Evolutionary conservation across 371 early-diverging fungal species (phyloP), one percentile per base, ranked within the genome.

Genomic region (Coemansia sp.): DNA sequence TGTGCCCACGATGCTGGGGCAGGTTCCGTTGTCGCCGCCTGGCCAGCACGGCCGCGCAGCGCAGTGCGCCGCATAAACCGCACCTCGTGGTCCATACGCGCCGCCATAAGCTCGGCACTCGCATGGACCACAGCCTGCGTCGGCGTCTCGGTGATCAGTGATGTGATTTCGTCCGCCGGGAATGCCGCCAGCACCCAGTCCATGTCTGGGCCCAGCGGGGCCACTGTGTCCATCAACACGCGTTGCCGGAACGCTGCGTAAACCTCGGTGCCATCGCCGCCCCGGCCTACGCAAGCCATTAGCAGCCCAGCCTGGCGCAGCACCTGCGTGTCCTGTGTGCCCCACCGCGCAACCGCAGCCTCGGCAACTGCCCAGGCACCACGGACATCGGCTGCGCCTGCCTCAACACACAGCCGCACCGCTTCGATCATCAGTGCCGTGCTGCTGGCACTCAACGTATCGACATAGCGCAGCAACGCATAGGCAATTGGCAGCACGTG

Each of bases 1-100:
- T 46, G 58, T 10, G 65, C 51, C 65, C 68, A 68, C 31, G 58
- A 53, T 9, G 61, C 36, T 44, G 58, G 60, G 43, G 58, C n/a
- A 51, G 37, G 14, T 10, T 57, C 68, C 9, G 34, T n/a, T 16
- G 46, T 29, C 10, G 57, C 43, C 12, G 63, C 47, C 5, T 24
- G 24, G 24, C 33, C 46, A 10, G 54, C 46, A 6, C 52, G 50
- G 37, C 77, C 77, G 34, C 37, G 53, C 32, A 75, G 37, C 6
- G 62, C 48, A 40, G 69, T 76, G 29, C 75, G 66, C 4, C 67
- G 64, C 74, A 74, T 76, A 14, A 60, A 53, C 33, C 64, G 51
- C 50, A 76, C 64, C 36, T 76, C 77, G n/a, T 62, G 46, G 38
- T 76, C 77, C 77, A 76, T 72, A 29, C 74, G 55, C 14, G 39